These are phyloP conservation scores for Parietichytrium sp. DNA, from an alignment of 108 stramenopile genomes.

Conservation along the genomic window DNA sequence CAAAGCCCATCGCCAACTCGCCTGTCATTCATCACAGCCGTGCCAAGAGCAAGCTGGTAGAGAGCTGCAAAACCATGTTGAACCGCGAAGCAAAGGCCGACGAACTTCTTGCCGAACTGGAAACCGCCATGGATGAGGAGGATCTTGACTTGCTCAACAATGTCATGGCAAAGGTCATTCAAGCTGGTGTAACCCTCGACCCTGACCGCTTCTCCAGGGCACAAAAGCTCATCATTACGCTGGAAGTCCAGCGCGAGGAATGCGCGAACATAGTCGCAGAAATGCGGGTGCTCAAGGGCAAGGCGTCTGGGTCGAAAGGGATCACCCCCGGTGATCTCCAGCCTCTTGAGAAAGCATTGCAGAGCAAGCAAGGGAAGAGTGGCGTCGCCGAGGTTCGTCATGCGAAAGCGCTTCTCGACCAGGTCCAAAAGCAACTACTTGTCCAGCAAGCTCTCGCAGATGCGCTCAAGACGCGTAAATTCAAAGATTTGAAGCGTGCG, in stretches of 20 bases:
- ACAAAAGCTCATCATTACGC: background rate
- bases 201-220: no score
- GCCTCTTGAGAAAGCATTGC: background rate
- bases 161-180: background rate
- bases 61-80: background rate
- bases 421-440: conserved; percentile 39
- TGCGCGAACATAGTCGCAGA: conserved; percentile 8
- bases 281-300: background rate
- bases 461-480: background rate
- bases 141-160: conserved; percentile 3
- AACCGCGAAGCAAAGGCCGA: background rate
- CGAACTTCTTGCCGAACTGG: background rate
- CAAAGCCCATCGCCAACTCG: no score
- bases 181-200: background rate
- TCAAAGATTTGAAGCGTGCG: background rate
- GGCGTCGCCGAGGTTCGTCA: background rate
- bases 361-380: no score
- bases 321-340: background rate
- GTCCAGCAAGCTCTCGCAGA: background rate
- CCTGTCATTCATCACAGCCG: no score
- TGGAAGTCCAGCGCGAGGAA: background rate
- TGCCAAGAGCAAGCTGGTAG: background rate
- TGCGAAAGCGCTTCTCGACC: background rate
- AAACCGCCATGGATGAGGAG: background rate
- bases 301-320: background rate